Evolutionary conservation across 371 early-diverging fungal genomes (phyloP), one percentile per base, ranked within the genome.

Genomic region (Cokeromyces recurvatus): DNA sequence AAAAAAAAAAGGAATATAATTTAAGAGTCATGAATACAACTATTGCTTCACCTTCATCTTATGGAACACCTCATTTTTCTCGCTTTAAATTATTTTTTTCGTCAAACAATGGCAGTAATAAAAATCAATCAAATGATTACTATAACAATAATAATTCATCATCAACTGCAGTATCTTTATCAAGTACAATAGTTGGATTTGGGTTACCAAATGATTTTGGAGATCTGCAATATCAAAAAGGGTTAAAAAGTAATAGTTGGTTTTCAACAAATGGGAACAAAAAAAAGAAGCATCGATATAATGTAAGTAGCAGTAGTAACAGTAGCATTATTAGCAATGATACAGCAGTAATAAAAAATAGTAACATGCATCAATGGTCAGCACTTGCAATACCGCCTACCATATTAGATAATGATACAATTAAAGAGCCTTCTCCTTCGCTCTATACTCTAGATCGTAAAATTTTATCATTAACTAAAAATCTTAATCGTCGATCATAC

Each of bases 401-500:
- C 4, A 16, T 46, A 6, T n/a, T 17, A 12, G 9, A 21, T 9
- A 36, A 45, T 41, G 36, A 32, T 17, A 49, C 24, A 31, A 45
- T 51, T n/a, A 46, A 37, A 37, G 43, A 46, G 21, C 52, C 38
- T 29, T 9, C 37, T 4, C 48, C 40, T 16, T 48, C 43, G 20
- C 31, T 37, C 11, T 42, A 39, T 23, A 37, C 43, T 10, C 31
- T 34, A 3, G 54, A 42, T 29, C 43, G 35, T 3, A 36, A 43
- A 15, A 14, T 20, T 6, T 15, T 37, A 23, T 27, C 40, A 0
- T 16, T 27, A 4, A 50, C 25, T 22, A 46, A 39, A 40, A 32
- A 34, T 31, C 37, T 52, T 0, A 36, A 55, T 17, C 58, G 71
- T n/a, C 71, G 91, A 39, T 82, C 84, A 11, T 89, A 90, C 57